Evolutionary conservation across 306 rosid genomes (phyloP), one percentile per base, ranked within the genome.

Genomic region (Rubus idaeus): DNA sequence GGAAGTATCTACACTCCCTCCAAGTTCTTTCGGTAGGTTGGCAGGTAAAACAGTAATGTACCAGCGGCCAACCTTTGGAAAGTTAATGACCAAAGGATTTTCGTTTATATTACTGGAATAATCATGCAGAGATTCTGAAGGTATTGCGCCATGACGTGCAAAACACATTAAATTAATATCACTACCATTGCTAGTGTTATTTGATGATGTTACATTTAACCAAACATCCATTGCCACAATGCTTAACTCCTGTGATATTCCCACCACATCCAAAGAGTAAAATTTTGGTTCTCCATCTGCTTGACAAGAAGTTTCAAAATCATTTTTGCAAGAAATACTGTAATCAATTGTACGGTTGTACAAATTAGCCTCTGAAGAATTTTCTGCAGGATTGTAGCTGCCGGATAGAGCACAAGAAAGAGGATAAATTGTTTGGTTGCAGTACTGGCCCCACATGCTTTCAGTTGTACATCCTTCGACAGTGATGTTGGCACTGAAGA

Each of bases 111-210:
- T 81, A 77, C 87, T 61, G 44, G 96, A 91, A 85, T 82, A 89
- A 77, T 96, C 99, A 77, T 89, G 82, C 85, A 84, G 79, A 56
- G 81, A 55, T 4, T 75, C 86, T 11, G 96, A 89, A 87, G 99
- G 96, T 73, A 96, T 78, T 53, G 96, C 94, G 68, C 98, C 98
- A 60, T 87, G 96, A 72, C 94, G 98, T 75, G 84, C 96, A 64
- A 81, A 91, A 78, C 96, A 88, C 88, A 75, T 82, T 75, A 96
- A 83, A 65, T 68, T 86, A 72, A 87, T 58, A 70, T 80, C 93
- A 79, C 76, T 65, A 42, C 62, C 75, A 67, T 83, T 76, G 47
- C 79, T 78, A 79, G 68, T 53, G 61, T 60, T 86, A 83, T 78
- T 75, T 76, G 85, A 82, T 65, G 82, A 52, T 66, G 86, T 76